phyloP scores from a whole-genome alignment of 805 yeast species.

The Teunomyces gatunensis region DNA sequence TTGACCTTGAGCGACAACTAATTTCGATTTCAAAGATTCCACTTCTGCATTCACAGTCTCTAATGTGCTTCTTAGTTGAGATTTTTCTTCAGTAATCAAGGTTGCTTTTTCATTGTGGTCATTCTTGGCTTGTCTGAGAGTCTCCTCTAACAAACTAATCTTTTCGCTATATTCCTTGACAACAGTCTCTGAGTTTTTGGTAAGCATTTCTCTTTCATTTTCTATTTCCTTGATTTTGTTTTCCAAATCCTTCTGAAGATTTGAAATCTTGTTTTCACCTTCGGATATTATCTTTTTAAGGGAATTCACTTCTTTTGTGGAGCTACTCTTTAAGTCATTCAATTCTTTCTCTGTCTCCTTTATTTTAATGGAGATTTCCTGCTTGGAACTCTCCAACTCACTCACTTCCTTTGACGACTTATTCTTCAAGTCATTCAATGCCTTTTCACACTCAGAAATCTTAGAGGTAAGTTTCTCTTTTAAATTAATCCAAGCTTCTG shows the following conservation, averaged over 20 bases:
- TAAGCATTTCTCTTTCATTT: conserved; percentile 45
- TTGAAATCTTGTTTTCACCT: conserved; percentile 25
- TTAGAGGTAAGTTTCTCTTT: neutral
- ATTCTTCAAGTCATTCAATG: neutral
- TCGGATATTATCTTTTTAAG: conserved; percentile 3
- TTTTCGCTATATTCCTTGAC: conserved; percentile 49
- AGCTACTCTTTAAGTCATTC: neutral
- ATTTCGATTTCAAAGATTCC: conserved; percentile 12
- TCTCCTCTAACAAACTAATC: conserved; percentile 42
- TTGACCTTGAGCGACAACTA: neutral
- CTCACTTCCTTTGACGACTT: neutral
- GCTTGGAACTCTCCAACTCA: neutral
- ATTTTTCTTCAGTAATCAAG: conserved; percentile 7
- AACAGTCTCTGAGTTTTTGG: conserved; percentile 49
- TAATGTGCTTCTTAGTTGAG: conserved; percentile 6
- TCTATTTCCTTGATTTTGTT: conserved; percentile 46
- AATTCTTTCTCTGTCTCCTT: neutral
- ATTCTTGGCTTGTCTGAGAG: conserved; percentile 13
- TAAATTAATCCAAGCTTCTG: neutral
- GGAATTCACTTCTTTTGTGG: conserved; percentile 7
- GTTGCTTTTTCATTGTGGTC: conserved; percentile 10
- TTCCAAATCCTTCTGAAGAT: conserved; percentile 32
- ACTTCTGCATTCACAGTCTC: conserved; percentile 8
- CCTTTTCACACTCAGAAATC: neutral
- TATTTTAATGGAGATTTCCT: neutral